Percentiles rank a stretch among this genome's conserved stretches.
Conservation (phyloP, 169 alveolate genomes). For the Plasmodium vinckei region DNA sequence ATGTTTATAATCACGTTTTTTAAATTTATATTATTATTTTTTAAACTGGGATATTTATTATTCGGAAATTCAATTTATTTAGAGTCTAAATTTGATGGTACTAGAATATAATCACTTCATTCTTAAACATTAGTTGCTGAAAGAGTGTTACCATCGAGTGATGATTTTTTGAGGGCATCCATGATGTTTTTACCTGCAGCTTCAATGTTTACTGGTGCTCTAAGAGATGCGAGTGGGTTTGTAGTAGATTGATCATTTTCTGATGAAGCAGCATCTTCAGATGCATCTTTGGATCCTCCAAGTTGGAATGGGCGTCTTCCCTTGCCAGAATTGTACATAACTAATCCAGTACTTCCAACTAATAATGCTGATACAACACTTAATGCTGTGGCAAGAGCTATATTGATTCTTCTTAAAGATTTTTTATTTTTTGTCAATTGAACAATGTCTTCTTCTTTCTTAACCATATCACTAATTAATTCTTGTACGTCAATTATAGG, state of each 20-base stretch:
- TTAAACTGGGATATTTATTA: too few species aligned
- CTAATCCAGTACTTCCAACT: constrained; percentile 61
- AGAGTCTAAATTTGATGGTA: too few species aligned
- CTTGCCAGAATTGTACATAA: constrained; percentile 17
- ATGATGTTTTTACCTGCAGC: not conserved
- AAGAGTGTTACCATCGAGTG: too few species aligned
- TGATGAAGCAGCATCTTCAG: not conserved
- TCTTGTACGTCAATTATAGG: constrained; percentile 56
- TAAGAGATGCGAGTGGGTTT: too few species aligned
- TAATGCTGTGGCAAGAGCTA: constrained; percentile 35
- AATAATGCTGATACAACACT: constrained; percentile 41
- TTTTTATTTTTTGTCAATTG: constrained; percentile 13
- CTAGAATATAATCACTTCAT: too few species aligned
- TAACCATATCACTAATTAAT: constrained; percentile 41
- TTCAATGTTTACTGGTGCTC: too few species aligned
- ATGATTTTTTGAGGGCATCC: too few species aligned
- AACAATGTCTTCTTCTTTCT: constrained; percentile 56
- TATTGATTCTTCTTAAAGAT: not conserved
- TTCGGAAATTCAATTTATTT: too few species aligned
- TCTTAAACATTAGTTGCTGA: too few species aligned
- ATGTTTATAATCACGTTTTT: too few species aligned
- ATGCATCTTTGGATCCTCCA: not conserved
- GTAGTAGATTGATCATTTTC: not conserved
- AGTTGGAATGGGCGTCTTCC: constrained; percentile 60
- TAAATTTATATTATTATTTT: too few species aligned